Evolutionary conservation across 441 rosid species (phyloP).

Genomic region (Pelargonium cotyledonis): DNA sequence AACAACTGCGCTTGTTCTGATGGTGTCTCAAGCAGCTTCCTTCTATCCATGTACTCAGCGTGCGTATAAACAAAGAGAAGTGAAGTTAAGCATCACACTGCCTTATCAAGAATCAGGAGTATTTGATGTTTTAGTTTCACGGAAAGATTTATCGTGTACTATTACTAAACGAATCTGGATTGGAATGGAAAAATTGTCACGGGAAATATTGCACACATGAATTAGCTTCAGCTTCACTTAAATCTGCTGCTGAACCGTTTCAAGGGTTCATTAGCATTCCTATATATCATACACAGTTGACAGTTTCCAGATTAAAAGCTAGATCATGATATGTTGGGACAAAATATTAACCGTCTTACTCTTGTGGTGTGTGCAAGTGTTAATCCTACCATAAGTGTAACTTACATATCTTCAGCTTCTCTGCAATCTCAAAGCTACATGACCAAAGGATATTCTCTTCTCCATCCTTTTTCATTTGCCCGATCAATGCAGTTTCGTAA

Average conservation of each 20-base stretch:
- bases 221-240: background rate
- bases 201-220: no score
- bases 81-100: constrained; percentile 32
- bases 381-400: no score
- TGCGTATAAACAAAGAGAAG: constrained; percentile 23
- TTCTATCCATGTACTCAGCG: constrained; percentile 28
- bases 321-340: no score
- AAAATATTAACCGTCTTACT: no score
- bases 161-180: no score
- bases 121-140: no score
- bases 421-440: no score
- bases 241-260: background rate
- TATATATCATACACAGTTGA: background rate
- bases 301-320: no score
- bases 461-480: constrained; percentile 47
- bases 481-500: constrained; percentile 28
- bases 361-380: no score
- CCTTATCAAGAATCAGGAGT: background rate
- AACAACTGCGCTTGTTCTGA: constrained; percentile 40
- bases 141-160: no score
- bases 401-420: no score
- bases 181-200: no score
- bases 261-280: background rate
- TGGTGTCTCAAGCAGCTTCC: constrained; percentile 35
- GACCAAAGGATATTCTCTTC: constrained; percentile 49